Evolutionary conservation across 164 flowering plant species (phyloP).

Genomic region (Magnolia kwangsiensis): DNA sequence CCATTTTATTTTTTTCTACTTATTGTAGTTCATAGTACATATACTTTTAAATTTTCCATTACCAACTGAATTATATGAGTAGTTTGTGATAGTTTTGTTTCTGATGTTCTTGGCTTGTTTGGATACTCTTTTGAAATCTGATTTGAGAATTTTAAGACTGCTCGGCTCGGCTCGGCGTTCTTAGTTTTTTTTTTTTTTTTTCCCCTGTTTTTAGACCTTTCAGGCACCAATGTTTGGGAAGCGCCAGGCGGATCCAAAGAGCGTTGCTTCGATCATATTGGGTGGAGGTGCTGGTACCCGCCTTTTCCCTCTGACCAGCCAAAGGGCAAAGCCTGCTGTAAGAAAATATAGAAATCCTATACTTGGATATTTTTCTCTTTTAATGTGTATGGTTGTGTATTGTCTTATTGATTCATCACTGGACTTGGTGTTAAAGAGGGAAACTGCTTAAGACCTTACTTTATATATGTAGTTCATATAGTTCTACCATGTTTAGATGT

Average conservation of each 20-base stretch:
- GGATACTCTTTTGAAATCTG: too few species aligned
- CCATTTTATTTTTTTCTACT: neutral
- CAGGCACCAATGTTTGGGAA: conserved; percentile 10
- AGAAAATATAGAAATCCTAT: neutral
- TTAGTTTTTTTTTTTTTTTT: neutral
- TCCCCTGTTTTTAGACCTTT: conserved; percentile 5
- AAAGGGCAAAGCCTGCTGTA: conserved; percentile 22
- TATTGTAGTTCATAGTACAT: neutral
- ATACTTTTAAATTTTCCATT: too few species aligned
- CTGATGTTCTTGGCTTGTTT: too few species aligned
- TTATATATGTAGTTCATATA: neutral
- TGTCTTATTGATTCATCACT: neutral
- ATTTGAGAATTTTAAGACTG: too few species aligned
- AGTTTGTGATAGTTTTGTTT: too few species aligned
- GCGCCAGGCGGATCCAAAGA: conserved; percentile 16
- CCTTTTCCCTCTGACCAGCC: conserved; percentile 20
- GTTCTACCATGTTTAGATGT: neutral
- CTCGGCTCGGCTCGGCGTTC: neutral
- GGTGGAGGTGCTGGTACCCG: conserved; percentile 24
- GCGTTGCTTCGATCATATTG: conserved; percentile 18
- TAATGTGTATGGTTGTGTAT: neutral
- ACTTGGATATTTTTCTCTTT: neutral
- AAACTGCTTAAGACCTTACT: too few species aligned
- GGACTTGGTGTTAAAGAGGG: neutral
- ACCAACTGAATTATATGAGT: too few species aligned